Evolutionary conservation across 768 basidiomycete genomes (phyloP), one percentile per base, ranked within the genome.

Genomic region (Leccinum longicurvipes): DNA sequence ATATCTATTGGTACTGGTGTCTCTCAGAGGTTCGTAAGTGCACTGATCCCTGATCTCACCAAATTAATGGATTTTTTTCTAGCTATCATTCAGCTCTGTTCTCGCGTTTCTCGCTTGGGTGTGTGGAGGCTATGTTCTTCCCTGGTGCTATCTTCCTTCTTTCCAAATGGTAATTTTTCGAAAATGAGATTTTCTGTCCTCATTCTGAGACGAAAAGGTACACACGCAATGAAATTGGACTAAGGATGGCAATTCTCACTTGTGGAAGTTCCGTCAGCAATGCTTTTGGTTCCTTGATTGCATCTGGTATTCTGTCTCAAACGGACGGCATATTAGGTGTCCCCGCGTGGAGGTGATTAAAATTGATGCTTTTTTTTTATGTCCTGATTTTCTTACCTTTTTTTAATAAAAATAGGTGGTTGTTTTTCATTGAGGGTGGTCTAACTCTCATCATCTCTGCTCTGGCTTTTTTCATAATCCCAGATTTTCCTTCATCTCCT

Each of bases 21-120:
- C 47, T 74, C 79, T 8, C 70, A 71, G 48, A 64, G 53, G 63
- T 63, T 6, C 29, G 54, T 9, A 24, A 50, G 49, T 36, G 5
- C 50, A 42, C 48, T 36, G 15, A 31, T 45, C 19, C 27, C 10
- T 14, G 36, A 39, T 31, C 19, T 2, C 21, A 46, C 21, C 23
- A 47, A 29, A 14, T 24, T 47, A 49, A 59, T 12, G 19, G 28
- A 36, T 6, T 9, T 24, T 44, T n/a, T 41, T 31, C 61, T n/a
- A 83, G 82, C 67, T 93, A 84, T 60, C 68, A 74, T 34, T 78
- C 82, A 15, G 84, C 79, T 4, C 76, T 88, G 4, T 69, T 82
- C n/a, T 84, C 83, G 0, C 80, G 90, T n/a, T 91, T 91, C 72
- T 80, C 87, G 66, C 79, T 91, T 19, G 91, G 91, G 21, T 85